A percentile compares a stretch with the other conserved stretches of the same genome.
Conservation (phyloP, 345 rosid genomes). For the Combretum micranthum region DNA sequence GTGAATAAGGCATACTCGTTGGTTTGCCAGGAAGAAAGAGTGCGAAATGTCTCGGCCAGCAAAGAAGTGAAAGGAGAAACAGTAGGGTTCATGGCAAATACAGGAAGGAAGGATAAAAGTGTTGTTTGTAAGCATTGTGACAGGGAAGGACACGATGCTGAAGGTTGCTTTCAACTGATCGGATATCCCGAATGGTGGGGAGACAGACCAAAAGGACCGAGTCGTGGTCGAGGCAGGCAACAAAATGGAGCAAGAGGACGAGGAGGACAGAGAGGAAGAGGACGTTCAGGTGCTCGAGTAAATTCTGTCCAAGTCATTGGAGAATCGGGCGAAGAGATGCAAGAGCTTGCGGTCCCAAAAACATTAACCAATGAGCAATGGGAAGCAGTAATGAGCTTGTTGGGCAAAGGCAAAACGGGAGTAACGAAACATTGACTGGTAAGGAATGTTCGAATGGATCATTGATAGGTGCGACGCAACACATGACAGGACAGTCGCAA, state of each 20-base stretch:
- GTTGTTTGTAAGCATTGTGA: not conserved
- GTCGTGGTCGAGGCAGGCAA: not conserved
- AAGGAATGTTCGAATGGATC: not conserved
- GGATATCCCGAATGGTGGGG: not conserved
- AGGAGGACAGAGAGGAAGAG: not conserved
- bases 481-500: not conserved
- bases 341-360: too few species aligned
- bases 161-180: not conserved
- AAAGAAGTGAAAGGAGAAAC: not conserved
- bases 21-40: not conserved
- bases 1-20: not conserved
- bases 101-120: too few species aligned
- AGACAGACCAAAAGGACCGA: not conserved
- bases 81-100: not conserved
- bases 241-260: too few species aligned
- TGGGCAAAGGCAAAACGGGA: too few species aligned
- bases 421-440: too few species aligned
- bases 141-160: not conserved
- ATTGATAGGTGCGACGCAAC: conserved; percentile 6
- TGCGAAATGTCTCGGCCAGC: not conserved
- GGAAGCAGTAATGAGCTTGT: not conserved
- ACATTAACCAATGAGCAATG: too few species aligned
- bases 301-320: too few species aligned
- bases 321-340: too few species aligned
- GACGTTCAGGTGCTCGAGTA: too few species aligned